Conservation (phyloP, 1,284 basidiomycete species). For the Austroboletus olivaceoglutinosus region DNA sequence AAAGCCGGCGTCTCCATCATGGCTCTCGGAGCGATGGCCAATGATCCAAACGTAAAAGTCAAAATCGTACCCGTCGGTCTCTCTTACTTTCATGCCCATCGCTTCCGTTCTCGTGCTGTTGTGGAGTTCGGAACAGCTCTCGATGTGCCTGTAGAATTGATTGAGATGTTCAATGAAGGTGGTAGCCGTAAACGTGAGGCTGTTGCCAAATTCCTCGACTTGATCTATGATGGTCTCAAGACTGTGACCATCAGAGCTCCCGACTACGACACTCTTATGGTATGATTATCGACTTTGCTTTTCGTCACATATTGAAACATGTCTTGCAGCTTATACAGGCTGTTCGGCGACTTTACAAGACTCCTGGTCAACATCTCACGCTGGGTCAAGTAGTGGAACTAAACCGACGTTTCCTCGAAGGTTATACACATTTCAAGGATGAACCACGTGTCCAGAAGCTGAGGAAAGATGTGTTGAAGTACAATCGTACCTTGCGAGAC, state of each 20-base stretch:
- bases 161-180: conserved; percentile 90
- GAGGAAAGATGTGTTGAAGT: conserved; percentile 83
- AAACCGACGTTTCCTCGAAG: conserved; percentile 93
- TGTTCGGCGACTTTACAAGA: conserved; percentile 89
- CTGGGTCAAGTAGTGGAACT: conserved; percentile 96
- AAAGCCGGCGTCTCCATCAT: conserved; percentile 97
- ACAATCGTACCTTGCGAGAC: conserved; percentile 89
- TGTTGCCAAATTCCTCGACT: conserved; percentile 84
- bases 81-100: conserved; percentile 94
- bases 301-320: conserved; percentile 1
- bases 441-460: conserved; percentile 88
- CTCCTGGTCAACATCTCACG: conserved; percentile 92
- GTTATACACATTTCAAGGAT: conserved; percentile 91
- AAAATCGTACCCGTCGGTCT: conserved; percentile 94
- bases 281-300: conserved; percentile 30
- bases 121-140: conserved; percentile 95
- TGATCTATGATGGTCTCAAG: conserved; percentile 95
- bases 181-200: conserved; percentile 90
- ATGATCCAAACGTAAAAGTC: conserved; percentile 82
- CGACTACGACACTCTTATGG: conserved; percentile 98
- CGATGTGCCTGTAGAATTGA: conserved; percentile 82
- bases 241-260: conserved; percentile 96
- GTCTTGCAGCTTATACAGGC: conserved; percentile 84
- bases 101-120: conserved; percentile 93
- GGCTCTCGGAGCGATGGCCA: conserved; percentile 97